Evolutionary conservation across 169 alveolate species (phyloP).

Genomic region (Plasmodium vivax): DNA sequence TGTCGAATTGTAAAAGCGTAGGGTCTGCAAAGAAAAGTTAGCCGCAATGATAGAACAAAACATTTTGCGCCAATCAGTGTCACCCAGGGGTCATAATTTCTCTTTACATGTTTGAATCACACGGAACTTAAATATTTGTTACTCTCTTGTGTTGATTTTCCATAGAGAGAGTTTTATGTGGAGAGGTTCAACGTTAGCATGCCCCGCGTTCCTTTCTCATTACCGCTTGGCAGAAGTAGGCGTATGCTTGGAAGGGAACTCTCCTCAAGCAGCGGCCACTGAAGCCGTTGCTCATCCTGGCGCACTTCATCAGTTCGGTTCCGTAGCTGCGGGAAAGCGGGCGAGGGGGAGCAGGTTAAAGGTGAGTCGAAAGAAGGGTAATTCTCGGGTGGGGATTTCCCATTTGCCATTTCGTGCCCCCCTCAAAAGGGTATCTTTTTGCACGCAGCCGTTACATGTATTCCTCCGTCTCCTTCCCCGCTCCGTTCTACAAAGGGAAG

Average conservation of each 20-base stretch:
- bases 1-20: slow-evolving; percentile 67
- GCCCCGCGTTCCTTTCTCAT: neutral
- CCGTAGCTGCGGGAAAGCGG: slow-evolving; percentile 32
- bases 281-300: slow-evolving; percentile 75
- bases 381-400: neutral
- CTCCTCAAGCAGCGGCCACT: slow-evolving; percentile 86
- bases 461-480: slow-evolving; percentile 24
- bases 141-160: neutral
- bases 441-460: slow-evolving; percentile 22
- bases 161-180: neutral
- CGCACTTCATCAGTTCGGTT: slow-evolving; percentile 61
- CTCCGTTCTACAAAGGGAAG: slow-evolving; percentile 16
- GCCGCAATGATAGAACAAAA: neutral
- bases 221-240: slow-evolving; percentile 76
- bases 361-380: neutral
- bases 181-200: neutral
- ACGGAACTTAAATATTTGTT: neutral
- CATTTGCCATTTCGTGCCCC: neutral
- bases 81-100: neutral
- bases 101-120: neutral
- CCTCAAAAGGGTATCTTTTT: neutral
- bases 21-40: slow-evolving; percentile 33
- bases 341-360: neutral
- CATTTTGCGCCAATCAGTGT: neutral
- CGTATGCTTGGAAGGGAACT: slow-evolving; percentile 85